Base-by-base conservation (phyloP, 805 yeast genomes). In the Pichia heedii region DNA sequence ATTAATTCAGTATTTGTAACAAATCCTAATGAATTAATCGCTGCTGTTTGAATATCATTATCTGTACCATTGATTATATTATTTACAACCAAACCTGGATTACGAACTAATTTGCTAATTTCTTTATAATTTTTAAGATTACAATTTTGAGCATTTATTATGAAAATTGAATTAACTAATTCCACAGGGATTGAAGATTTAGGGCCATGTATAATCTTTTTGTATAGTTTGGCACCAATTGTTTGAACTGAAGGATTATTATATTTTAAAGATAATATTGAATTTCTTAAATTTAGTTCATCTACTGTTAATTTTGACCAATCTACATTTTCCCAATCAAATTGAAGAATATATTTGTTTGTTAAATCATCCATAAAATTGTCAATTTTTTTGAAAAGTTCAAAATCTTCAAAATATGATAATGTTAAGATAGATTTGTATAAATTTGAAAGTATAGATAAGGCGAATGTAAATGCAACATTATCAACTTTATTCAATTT, bases 121-220 rank as follows among this genome's bases (percentile, higher is more conserved):
- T 74, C 79, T 57, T 81, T 81, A 70, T 79, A 81, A 32, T 76
- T 79, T 50, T 75, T 73, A 40, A 61, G 59, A 32, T 63, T 62
- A 15, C 52, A 53, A 19, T 40, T 27, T 21, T 50, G 44, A 4
- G 50, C 54, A 15, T 53, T 41, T 35, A 61, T 59, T 24, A 61
- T 56, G 29, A 77, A 62, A 3, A 68, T 58, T 11, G 71, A 59
- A 12, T 69, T 63, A 40, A 80, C 60, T 18, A 81, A 49, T 48
- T 72, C 76, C 40, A 63, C 64, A 3, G 88, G 85, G 33, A 79
- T 66, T 0, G 72, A 56, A 19, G 66, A 54, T 32, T 69, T 62
- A 16, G 78, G 76, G 1, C 83, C 83, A 43, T 74, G 78, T 18
- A 68, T 44, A n/a, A 76, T 50, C 22, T 66, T 65, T 48, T 76